Evolutionary conservation across 179 eudicot species (phyloP), one percentile per base, ranked within the genome.

Genomic region (Sideroxylon spinosum): DNA sequence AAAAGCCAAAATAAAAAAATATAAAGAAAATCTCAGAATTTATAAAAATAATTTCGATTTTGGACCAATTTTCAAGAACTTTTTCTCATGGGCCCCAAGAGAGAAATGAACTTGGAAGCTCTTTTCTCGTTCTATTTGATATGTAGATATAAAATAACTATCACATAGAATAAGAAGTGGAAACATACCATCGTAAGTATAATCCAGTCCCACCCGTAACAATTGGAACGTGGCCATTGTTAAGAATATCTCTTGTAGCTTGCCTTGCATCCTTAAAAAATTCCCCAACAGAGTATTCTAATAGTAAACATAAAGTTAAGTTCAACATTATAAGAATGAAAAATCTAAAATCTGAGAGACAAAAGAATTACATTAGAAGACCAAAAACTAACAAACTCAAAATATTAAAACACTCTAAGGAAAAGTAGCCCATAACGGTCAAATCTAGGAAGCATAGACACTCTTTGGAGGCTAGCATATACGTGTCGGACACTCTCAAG

Each of bases 161-260:
- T 61, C 73, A 22, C 75, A n/a, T 10, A 56, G 28, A 62, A 75
- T 28, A 63, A 66, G 53, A 56, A 12, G 71, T 50, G 32, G 55
- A 32, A 78, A 82, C 89, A 79, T 90, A 95, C 99, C 99, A 95
- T 53, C 99, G 91, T 86, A 95, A 83, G 84, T 95, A 95, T 81
- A 95, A 84, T 74, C 98, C 99, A 75, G 99, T 95, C 55, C 99
- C 99, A 73, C 99, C 99, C 53, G 91, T 88, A 82, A 95, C 84
- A 85, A 95, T 87, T 16, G 99, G 99, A 79, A 93, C 98, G 78
- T 82, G 91, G 6, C 94, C 96, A 52, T 85, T 84, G 75, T 84
- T 78, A 86, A 95, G 92, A 81, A 93, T 79, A 70, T 92, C 97
- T 82, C 78, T 86, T n/a, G 99, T 90, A 79, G 87, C 86, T 85